phyloP scores from a whole-genome alignment of 257 asterid species.

The Knoxia roxburghii region DNA sequence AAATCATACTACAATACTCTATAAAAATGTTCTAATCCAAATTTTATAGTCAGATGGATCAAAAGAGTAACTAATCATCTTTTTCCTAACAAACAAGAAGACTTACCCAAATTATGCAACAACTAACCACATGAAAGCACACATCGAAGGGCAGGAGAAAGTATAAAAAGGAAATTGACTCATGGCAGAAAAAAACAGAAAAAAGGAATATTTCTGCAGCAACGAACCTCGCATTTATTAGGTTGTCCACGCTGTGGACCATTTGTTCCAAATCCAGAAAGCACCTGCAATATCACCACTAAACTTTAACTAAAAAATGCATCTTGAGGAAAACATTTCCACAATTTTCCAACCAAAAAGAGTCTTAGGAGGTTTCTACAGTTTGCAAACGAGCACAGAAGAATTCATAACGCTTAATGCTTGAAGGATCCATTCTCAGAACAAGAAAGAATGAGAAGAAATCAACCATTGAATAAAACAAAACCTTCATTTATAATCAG shows the following conservation, averaged over 20 bases:
- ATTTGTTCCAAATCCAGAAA: slow-evolving; percentile 25
- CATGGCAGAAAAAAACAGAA: background rate
- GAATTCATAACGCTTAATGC: background rate
- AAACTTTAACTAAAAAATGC: background rate
- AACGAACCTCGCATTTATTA: slow-evolving; percentile 38
- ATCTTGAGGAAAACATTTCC: background rate
- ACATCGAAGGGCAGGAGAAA: no score
- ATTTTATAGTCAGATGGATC: background rate
- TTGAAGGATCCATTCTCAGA: background rate
- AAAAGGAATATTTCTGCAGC: slow-evolving; percentile 1
- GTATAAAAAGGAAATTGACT: background rate
- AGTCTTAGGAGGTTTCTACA: background rate
- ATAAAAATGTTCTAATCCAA: background rate
- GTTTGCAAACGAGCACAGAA: background rate
- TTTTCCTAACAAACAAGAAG: no score
- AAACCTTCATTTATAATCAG: background rate
- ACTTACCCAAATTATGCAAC: no score
- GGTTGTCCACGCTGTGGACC: slow-evolving; percentile 9
- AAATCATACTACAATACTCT: background rate
- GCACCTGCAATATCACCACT: slow-evolving; percentile 30
- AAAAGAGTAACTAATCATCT: background rate
- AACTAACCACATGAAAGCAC: no score
- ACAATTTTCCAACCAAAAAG: background rate
- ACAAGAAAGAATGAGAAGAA: background rate
- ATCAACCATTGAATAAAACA: no score